Conservation (phyloP, 305 asterid genomes). For the Fraxinus nigra region DNA sequence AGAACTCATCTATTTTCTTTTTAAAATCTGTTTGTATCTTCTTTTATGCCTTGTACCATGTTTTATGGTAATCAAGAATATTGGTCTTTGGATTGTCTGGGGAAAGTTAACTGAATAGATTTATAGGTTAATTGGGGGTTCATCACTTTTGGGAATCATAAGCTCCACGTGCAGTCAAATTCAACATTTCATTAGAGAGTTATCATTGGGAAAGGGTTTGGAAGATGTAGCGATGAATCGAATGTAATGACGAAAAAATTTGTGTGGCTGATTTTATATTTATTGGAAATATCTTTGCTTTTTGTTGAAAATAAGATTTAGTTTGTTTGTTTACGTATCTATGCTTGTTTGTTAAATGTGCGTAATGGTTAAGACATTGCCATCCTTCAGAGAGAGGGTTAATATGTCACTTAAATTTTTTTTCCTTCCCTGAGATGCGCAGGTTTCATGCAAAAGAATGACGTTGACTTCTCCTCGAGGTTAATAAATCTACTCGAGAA, state of each 20-base stretch:
- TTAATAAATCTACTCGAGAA: not conserved
- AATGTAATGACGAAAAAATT: not conserved
- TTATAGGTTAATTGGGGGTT: not conserved
- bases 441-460: not conserved
- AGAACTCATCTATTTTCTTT: not conserved
- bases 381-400: not conserved
- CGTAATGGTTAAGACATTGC: not conserved
- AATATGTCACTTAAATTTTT: not conserved
- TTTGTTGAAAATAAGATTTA: not conserved
- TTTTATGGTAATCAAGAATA: not conserved
- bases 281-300: not conserved
- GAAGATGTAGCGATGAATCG: not conserved
- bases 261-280: not conserved
- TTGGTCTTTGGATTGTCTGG: not conserved
- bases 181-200: not conserved
- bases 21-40: not conserved
- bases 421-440: not conserved
- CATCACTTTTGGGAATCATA: not conserved
- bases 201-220: not conserved
- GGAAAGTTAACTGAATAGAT: not conserved
- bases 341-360: not conserved
- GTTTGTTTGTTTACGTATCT: not conserved
- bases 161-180: not conserved
- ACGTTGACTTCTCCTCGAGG: not conserved
- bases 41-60: not conserved